Percentiles rank a stretch among this genome's conserved stretches.
Conservation (phyloP, 768 basidiomycete genomes). For the Lactifluus piperatus region DNA sequence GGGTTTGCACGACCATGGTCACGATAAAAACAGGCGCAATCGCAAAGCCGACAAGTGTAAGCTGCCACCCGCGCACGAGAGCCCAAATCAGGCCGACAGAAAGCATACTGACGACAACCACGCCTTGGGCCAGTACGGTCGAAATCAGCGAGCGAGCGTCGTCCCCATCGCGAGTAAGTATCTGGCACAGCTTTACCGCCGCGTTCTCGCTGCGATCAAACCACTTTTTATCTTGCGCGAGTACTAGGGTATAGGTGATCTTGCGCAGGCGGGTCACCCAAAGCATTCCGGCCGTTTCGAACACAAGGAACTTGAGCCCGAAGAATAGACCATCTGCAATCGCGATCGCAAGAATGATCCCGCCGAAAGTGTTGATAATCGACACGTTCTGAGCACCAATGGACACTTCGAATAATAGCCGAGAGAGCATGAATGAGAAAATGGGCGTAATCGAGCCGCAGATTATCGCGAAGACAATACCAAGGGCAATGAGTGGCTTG, state of each 20-base stretch:
- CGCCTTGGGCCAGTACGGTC: slow-evolving; percentile 57
- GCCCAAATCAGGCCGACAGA: slow-evolving; percentile 85
- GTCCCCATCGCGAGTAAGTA: slow-evolving; percentile 81
- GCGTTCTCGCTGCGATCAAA: slow-evolving; percentile 66
- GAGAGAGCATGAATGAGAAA: slow-evolving; percentile 85
- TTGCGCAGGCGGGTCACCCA: slow-evolving; percentile 70
- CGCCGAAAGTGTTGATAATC: slow-evolving; percentile 61
- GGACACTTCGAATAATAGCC: slow-evolving; percentile 68
- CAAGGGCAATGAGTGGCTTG: slow-evolving; percentile 62
- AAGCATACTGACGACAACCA: slow-evolving; percentile 77
- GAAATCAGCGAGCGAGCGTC: slow-evolving; percentile 76
- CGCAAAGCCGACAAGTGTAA: slow-evolving; percentile 84
- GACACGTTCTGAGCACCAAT: slow-evolving; percentile 53
- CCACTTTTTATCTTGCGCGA: slow-evolving; percentile 79
- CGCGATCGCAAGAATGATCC: slow-evolving; percentile 63
- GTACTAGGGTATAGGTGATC: slow-evolving; percentile 44
- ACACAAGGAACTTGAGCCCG: slow-evolving; percentile 69
- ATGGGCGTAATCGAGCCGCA: slow-evolving; percentile 85
- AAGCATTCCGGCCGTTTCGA: slow-evolving; percentile 63
- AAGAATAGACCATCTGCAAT: slow-evolving; percentile 67
- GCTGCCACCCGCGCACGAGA: slow-evolving; percentile 78
- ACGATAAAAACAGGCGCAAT: slow-evolving; percentile 77
- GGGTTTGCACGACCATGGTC: slow-evolving; percentile 65
- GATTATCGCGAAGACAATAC: slow-evolving; percentile 56
- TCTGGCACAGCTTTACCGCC: slow-evolving; percentile 55